Evolutionary conservation across 345 rosid species (phyloP).

Genomic region (Gossypium turneri): DNA sequence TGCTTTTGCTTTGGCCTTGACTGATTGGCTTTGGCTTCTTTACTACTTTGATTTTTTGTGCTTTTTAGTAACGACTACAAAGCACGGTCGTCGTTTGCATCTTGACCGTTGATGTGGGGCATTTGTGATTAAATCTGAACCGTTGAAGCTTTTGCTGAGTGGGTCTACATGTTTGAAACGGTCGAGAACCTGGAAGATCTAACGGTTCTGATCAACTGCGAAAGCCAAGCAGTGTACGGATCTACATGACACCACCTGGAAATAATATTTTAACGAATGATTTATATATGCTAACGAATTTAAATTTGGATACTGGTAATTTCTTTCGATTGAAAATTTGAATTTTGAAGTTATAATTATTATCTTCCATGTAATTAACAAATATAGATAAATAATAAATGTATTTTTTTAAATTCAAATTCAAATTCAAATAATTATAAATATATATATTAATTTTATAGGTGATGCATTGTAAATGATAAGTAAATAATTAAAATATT

Average conservation of each 20-base stretch:
- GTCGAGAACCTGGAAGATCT: not conserved
- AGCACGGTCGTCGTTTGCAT: not conserved
- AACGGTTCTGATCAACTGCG: not conserved
- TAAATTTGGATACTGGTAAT: no score
- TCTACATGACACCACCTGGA: not conserved
- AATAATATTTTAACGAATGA: no score
- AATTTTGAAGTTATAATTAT: no score
- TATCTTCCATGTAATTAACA: no score
- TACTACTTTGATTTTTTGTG: not conserved
- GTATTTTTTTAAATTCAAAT: no score
- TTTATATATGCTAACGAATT: no score
- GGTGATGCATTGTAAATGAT: no score
- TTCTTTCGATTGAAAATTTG: no score
- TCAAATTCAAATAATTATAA: no score
- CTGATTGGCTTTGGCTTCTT: not conserved
- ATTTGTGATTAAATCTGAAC: not conserved
- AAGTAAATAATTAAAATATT: no score
- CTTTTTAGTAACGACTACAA: not conserved
- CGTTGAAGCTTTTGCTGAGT: not conserved
- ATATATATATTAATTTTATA: no score
- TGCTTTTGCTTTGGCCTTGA: not conserved
- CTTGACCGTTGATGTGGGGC: conserved; percentile 1
- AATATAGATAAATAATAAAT: no score
- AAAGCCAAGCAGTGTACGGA: not conserved
- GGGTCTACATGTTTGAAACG: not conserved